phyloP scores from a whole-genome alignment of 345 rosid genomes.

The Lepidium sativum region DNA sequence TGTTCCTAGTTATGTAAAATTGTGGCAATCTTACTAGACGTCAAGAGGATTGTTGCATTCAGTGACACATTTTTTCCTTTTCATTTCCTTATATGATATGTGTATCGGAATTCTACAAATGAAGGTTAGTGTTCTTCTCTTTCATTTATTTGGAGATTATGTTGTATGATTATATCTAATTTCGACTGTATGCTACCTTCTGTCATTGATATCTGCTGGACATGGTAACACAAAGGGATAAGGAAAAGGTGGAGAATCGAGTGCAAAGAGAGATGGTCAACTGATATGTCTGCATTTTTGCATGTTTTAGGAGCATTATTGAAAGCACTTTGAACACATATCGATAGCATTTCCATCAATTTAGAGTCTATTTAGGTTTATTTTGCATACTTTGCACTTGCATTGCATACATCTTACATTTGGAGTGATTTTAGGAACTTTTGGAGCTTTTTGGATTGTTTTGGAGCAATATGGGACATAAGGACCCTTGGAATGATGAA shows the following conservation, averaged over 20 bases:
- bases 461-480: too few species aligned
- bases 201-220: not conserved
- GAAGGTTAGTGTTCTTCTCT: constrained; percentile 50
- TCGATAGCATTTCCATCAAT: too few species aligned
- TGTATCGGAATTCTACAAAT: constrained; percentile 43
- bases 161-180: not conserved
- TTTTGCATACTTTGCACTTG: too few species aligned
- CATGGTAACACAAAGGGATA: constrained; percentile 85
- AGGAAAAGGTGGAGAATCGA: constrained; percentile 57
- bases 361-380: too few species aligned
- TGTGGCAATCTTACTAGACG: not conserved
- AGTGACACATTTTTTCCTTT: constrained; percentile 3
- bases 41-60: not conserved
- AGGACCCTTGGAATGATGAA: too few species aligned
- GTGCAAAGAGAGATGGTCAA: constrained; percentile 44
- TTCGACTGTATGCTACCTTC: constrained; percentile 8
- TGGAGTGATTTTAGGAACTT: too few species aligned
- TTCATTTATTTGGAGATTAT: not conserved
- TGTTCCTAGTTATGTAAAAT: not conserved
- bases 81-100: constrained; percentile 3
- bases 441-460: too few species aligned
- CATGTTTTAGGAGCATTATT: too few species aligned
- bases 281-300: too few species aligned
- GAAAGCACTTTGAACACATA: too few species aligned
- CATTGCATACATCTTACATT: too few species aligned